A percentile compares a stretch with the other conserved stretches of the same genome.
Evolutionary conservation across 805 yeast genomes (phyloP).

Genomic region (Lipomyces sp.): DNA sequence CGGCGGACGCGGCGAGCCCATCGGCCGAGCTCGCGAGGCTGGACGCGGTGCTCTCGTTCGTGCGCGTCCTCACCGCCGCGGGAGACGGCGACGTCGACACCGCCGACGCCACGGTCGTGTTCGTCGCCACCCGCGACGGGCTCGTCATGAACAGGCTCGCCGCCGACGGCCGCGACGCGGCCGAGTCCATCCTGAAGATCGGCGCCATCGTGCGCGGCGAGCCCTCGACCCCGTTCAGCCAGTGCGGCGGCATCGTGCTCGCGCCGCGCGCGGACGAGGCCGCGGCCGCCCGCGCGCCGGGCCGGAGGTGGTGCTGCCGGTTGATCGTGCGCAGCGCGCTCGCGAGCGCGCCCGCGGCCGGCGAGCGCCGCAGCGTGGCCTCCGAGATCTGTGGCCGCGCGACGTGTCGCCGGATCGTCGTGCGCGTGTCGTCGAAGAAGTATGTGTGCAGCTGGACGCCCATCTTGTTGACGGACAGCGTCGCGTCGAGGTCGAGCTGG

Average conservation of each 20-base stretch:
- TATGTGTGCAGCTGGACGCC: slow-evolving; percentile 25
- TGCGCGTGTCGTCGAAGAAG: slow-evolving; percentile 28
- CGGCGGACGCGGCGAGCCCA: background rate
- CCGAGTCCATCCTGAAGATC: slow-evolving; percentile 14
- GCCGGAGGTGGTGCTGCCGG: slow-evolving; percentile 5
- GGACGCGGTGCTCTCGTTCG: background rate
- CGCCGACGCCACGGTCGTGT: slow-evolving; percentile 5
- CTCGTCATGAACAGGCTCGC: slow-evolving; percentile 17
- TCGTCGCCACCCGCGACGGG: slow-evolving; percentile 12
- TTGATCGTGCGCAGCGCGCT: slow-evolving; percentile 25
- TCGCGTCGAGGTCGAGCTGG: slow-evolving; percentile 8
- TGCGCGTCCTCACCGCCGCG: background rate
- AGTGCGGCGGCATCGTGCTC: slow-evolving; percentile 22
- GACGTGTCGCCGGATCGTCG: slow-evolving; percentile 13
- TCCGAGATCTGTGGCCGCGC: slow-evolving; percentile 12
- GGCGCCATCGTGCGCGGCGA: slow-evolving; percentile 28
- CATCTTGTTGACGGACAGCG: slow-evolving; percentile 19
- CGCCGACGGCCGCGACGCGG: slow-evolving; percentile 13
- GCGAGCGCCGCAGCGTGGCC: slow-evolving; percentile 7
- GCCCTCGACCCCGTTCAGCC: slow-evolving; percentile 28
- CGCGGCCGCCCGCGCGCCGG: slow-evolving; percentile 1
- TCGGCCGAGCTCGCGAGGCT: background rate
- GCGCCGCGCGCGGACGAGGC: slow-evolving; percentile 5
- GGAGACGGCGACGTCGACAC: slow-evolving; percentile 5
- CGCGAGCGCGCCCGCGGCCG: slow-evolving; percentile 16